Evolutionary conservation across 169 alveolate genomes (phyloP), one percentile per base, ranked within the genome.

Genomic region (Ichthyophthirius multifiliis): DNA sequence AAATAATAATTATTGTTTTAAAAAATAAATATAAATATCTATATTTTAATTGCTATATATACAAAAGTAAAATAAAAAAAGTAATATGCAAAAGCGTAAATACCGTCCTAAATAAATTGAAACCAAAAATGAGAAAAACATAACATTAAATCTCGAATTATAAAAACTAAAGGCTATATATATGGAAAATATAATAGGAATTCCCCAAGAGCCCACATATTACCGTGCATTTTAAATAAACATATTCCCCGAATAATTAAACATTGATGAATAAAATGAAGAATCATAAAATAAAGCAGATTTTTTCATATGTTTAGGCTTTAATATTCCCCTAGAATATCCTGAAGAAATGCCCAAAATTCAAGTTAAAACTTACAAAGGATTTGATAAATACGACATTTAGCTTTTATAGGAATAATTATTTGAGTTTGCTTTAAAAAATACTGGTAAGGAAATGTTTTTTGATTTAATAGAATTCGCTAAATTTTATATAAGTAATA

Each of bases 141-240:
- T 27, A 55, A 16, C 71, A 15, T 23, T 55, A 55, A 55, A 55
- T 55, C 43, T 55, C 23, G 71, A 55, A 55, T 27, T 55, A 18
- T 34, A 55, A 7, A 55, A 55, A 27, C 13, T 55, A 10, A 34
- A 39, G 23, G 12, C 71, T 27, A 55, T 55, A 20, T 55, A 55
- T 55, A 55, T 55, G 71, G 71, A 55, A 55, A 55, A 55, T 55
- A 55, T 55, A 39, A 55, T 55, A 4, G 71, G 71, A 7, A 15
- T 55, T 27, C 71, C 71, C 4, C 71, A 34, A 27, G 71, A 55
- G 43, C 71, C 23, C 9, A 39, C 43, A 27, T 55, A 55, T 27
- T 55, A 55, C 31, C 23, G 71, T 27, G 12, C 71, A 4, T 55
- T 55, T 7, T 27, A 55, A 27, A 55, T 55, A 3, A 55, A 55